Base-by-base conservation (phyloP, 1,284 basidiomycete species). In the Apiotrichum domesticum region DNA sequence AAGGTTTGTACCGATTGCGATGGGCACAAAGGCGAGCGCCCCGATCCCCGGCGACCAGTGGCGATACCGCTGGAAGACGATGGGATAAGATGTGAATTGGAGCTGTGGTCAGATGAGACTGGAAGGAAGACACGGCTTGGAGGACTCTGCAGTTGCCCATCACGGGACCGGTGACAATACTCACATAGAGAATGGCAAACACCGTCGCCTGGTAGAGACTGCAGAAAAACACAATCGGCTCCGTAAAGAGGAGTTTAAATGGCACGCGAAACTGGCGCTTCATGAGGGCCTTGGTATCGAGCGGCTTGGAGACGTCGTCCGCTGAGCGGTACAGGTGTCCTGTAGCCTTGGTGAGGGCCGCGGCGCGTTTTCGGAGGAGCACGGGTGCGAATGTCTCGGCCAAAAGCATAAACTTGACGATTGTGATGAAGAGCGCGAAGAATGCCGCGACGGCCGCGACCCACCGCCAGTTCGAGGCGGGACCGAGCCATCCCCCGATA, bases 381-480 rank as follows among this genome's bases (percentile, higher is more conserved):
- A 74, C 68, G 0, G 76, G 76, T 0, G 71, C 69, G 59, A 75
- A 77, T 0, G 77, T 78, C 60, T 78, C 77, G 3, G 77, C 75
- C 14, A 68, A 63, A 52, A 70, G 57, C 47, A 68, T 40, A n/a
- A 64, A 52, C 48, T 62, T 63, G 13, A 67, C 54, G 56, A 72
- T 60, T 41, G 71, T 70, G 21, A 67, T 57, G 1, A 48, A 46
- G 15, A 67, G 55, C 57, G 70, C 70, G 65, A 78, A 74, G 44
- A 77, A 66, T 62, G 85, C 81, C 75, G 86, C 82, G 45, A 87
- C 72, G 79, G 83, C 86, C 66, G 86, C 86, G 52, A 84, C 83
- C 77, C 79, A 80, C 34, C 75, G 58, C 79, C 78, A 79, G 0
- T 64, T 66, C 3, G 56, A 37, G 8, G 39, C 43, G 2, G 40